phyloP scores from a whole-genome alignment of 2,329 filamentous ascomycete genomes.

The Trichoderma sp. region DNA sequence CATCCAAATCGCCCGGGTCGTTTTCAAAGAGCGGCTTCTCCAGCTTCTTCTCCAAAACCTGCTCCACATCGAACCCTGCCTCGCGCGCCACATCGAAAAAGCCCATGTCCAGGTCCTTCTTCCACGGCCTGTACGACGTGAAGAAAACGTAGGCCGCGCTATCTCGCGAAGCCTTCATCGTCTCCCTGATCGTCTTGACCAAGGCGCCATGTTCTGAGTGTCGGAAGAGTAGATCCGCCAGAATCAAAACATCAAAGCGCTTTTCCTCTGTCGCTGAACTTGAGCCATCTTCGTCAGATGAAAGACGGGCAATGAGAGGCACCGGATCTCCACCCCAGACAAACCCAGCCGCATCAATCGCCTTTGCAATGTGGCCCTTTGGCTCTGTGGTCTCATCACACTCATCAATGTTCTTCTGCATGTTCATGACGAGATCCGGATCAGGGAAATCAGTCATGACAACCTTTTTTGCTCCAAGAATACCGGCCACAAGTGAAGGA shows the following conservation, averaged over 20 bases:
- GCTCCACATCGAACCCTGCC: slow-evolving; percentile 71
- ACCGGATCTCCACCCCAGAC: slow-evolving; percentile 73
- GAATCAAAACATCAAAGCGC: slow-evolving; percentile 75
- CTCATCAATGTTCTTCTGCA: slow-evolving; percentile 70
- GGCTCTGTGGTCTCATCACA: slow-evolving; percentile 41
- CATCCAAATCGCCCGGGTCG: slow-evolving; percentile 77
- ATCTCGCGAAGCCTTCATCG: slow-evolving; percentile 53
- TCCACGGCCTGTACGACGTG: slow-evolving; percentile 89
- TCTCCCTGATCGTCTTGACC: slow-evolving; percentile 66
- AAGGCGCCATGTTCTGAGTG: slow-evolving; percentile 83
- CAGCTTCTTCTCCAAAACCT: slow-evolving; percentile 77
- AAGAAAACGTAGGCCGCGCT: slow-evolving; percentile 84
- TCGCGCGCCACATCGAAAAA: slow-evolving; percentile 79
- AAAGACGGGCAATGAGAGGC: slow-evolving; percentile 57
- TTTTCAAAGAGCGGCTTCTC: slow-evolving; percentile 86
- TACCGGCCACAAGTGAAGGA: slow-evolving; percentile 73
- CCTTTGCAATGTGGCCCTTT: slow-evolving; percentile 30
- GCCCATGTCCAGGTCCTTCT: slow-evolving; percentile 76
- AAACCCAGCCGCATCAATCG: slow-evolving; percentile 65
- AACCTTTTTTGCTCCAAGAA: slow-evolving; percentile 66
- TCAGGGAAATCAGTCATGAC: slow-evolving; percentile 91
- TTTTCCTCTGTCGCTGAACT: slow-evolving; percentile 14
- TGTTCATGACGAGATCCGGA: slow-evolving; percentile 73
- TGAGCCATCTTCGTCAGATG: slow-evolving; percentile 24
- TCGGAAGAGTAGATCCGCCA: slow-evolving; percentile 88